Evolutionary conservation across 2,329 filamentous ascomycete species (phyloP).

Genomic region (Fusarium sp.): DNA sequence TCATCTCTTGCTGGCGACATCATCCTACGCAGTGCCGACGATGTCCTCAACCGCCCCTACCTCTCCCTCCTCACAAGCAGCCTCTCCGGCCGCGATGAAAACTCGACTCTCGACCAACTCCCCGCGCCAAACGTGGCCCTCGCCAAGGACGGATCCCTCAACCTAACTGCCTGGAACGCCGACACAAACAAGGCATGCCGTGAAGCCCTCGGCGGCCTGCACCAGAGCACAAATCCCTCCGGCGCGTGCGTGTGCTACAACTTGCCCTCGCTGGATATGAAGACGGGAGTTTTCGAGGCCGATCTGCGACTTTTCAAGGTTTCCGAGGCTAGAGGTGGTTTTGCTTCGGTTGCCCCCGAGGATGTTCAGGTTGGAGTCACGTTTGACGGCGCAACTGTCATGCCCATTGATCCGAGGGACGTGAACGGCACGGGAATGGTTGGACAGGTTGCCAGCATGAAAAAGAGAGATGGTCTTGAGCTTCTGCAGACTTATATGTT

Average conservation of each 20-base stretch:
- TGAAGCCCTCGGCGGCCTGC: slow-evolving; percentile 61
- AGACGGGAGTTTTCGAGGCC: slow-evolving; percentile 74
- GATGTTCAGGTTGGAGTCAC: slow-evolving; percentile 63
- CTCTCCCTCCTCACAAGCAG: slow-evolving; percentile 32
- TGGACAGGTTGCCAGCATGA: slow-evolving; percentile 28
- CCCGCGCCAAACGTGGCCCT: slow-evolving; percentile 45
- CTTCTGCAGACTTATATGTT: slow-evolving; percentile 71
- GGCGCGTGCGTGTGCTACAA: slow-evolving; percentile 87
- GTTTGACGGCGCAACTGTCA: slow-evolving; percentile 60
- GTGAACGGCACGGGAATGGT: slow-evolving; percentile 41
- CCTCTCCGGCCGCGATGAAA: slow-evolving; percentile 29
- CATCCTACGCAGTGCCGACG: slow-evolving; percentile 41
- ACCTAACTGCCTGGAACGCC: slow-evolving; percentile 64
- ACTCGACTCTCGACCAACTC: slow-evolving; percentile 27
- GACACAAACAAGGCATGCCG: slow-evolving; percentile 67
- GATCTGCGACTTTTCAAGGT: slow-evolving; percentile 78
- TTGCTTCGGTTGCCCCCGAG: slow-evolving; percentile 58
- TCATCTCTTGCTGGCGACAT: slow-evolving; percentile 22
- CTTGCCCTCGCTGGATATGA: slow-evolving; percentile 71
- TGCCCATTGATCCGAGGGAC: slow-evolving; percentile 40
- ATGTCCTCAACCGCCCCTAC: slow-evolving; percentile 46
- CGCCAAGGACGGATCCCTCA: slow-evolving; percentile 56
- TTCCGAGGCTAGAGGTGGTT: slow-evolving; percentile 63
- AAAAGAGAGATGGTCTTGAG: slow-evolving; percentile 45
- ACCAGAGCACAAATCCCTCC: slow-evolving; percentile 71